These are phyloP conservation scores for Marasmius oreades DNA, from an alignment of 1,284 basidiomycete species.

Conservation along the genomic window DNA sequence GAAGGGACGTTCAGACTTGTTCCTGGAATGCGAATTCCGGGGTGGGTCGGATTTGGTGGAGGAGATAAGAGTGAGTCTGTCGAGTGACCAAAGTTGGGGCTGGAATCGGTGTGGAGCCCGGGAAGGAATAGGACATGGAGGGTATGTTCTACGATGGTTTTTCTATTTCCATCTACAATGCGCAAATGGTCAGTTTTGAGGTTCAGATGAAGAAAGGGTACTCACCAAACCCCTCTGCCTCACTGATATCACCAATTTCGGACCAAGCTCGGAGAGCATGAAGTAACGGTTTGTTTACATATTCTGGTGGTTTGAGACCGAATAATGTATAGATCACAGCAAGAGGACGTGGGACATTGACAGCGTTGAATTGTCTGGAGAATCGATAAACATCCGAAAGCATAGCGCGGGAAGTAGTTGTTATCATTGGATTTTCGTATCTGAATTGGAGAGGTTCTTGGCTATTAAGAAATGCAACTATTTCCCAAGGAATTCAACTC, in stretches of 20 bases:
- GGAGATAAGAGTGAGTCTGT: constrained; percentile 30
- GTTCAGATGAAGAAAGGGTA: constrained; percentile 13
- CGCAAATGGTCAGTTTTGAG: constrained; percentile 4
- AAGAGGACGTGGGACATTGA: constrained; percentile 64
- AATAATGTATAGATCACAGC: constrained; percentile 56
- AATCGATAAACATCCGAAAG: constrained; percentile 66
- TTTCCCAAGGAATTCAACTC: constrained; percentile 16
- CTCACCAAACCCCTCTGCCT: constrained; percentile 74
- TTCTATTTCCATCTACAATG: constrained; percentile 59
- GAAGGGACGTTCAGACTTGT: constrained; percentile 56
- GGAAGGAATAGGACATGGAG: constrained; percentile 55
- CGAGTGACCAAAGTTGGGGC: constrained; percentile 23
- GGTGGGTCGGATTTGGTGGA: constrained; percentile 26
- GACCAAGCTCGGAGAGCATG: constrained; percentile 64
- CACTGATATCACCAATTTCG: constrained; percentile 67
- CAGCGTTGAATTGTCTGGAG: constrained; percentile 48
- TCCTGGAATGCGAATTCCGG: constrained; percentile 48
- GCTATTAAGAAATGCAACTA: background rate
- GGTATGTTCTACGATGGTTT: constrained; percentile 68
- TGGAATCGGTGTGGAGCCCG: constrained; percentile 42
- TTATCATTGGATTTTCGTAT: constrained; percentile 74
- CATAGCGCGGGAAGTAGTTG: constrained; percentile 64
- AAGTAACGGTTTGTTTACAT: constrained; percentile 45
- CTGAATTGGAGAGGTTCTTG: constrained; percentile 29
- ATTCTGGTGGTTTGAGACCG: constrained; percentile 37